Percentiles rank a stretch among this genome's conserved stretches.
These are phyloP conservation scores for Prunus mume DNA, from an alignment of 306 rosid species.

Conservation along the genomic window DNA sequence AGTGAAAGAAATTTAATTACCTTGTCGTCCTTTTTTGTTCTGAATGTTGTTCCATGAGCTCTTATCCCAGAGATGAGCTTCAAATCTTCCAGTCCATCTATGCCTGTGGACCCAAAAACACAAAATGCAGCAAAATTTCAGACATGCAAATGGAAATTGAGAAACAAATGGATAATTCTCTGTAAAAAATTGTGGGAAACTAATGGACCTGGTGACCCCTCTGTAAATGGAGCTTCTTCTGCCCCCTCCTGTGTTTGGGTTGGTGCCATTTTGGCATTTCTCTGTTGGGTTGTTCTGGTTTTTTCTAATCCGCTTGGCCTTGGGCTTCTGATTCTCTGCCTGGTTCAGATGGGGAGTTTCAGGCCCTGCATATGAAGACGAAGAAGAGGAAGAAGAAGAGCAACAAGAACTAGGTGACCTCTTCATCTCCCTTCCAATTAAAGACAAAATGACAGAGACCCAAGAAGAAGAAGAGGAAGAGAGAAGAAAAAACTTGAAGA, in stretches of 20 bases:
- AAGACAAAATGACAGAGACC: too few species aligned
- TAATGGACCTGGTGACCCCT: constrained; percentile 78
- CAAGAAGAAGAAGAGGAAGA: background rate
- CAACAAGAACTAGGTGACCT: constrained; percentile 46
- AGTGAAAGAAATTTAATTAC: constrained; percentile 27
- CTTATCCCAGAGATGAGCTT: constrained; percentile 99
- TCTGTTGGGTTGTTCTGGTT: constrained; percentile 8
- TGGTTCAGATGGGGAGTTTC: constrained; percentile 9
- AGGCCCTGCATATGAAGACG: constrained; percentile 29
- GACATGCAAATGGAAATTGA: constrained; percentile 51
- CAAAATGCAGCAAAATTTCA: constrained; percentile 16
- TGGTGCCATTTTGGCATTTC: constrained; percentile 25
- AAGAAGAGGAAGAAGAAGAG: constrained; percentile 45
- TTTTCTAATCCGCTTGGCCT: constrained; percentile 32
- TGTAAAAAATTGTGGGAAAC: background rate
- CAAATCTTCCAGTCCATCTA: constrained; percentile 96
- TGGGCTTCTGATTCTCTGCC: constrained; percentile 8
- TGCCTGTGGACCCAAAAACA: constrained; percentile 44
- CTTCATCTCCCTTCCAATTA: constrained; percentile 46
- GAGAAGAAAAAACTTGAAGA: background rate
- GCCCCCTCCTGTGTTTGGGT: constrained; percentile 9
- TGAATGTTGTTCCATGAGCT: constrained; percentile 79
- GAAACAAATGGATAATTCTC: background rate
- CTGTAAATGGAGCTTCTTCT: constrained; percentile 88
- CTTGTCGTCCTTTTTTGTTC: constrained; percentile 92